These are phyloP conservation scores for Emericellopsis terricola DNA, from an alignment of 495 filamentous ascomycete species.

Conservation along the genomic window DNA sequence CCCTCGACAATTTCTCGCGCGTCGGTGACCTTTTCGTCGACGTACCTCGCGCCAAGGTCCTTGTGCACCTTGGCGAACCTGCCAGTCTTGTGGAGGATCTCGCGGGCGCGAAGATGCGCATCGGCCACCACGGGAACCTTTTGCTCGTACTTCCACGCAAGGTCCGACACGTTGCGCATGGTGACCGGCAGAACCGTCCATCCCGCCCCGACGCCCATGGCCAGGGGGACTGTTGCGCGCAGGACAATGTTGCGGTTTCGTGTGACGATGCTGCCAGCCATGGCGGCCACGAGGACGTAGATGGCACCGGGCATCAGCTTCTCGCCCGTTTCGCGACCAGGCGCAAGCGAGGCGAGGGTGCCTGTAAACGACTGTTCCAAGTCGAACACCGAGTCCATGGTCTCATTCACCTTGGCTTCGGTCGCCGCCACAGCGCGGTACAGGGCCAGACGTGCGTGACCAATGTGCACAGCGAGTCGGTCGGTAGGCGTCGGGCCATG, in stretches of 20 bases:
- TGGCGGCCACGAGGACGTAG: constrained; percentile 79
- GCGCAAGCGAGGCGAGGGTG: constrained; percentile 74
- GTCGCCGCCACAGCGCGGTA: constrained; percentile 50
- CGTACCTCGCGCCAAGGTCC: constrained; percentile 46
- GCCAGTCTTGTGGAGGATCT: constrained; percentile 49
- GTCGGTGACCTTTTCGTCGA: constrained; percentile 59
- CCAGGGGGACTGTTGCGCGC: constrained; percentile 49
- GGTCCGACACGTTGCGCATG: constrained; percentile 66
- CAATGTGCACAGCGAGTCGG: constrained; percentile 70
- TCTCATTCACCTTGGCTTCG: constrained; percentile 60
- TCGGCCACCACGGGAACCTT: constrained; percentile 61
- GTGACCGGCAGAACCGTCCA: constrained; percentile 60
- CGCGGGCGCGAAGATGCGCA: constrained; percentile 48
- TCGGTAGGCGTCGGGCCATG: constrained; percentile 70
- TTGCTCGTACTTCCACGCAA: constrained; percentile 83
- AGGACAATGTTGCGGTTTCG: constrained; percentile 72
- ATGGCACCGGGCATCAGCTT: constrained; percentile 67
- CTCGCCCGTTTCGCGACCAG: constrained; percentile 64
- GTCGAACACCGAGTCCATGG: constrained; percentile 54
- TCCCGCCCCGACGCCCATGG: constrained; percentile 53
- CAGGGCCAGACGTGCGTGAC: constrained; percentile 60
- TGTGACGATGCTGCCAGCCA: constrained; percentile 79
- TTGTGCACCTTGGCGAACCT: constrained; percentile 53
- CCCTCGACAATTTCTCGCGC: constrained; percentile 61
- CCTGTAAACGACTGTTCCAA: constrained; percentile 72